Percentiles rank a stretch among this genome's conserved stretches.
phyloP scores from a whole-genome alignment of 164 flowering plant genomes.

The Berberis thunbergii region DNA sequence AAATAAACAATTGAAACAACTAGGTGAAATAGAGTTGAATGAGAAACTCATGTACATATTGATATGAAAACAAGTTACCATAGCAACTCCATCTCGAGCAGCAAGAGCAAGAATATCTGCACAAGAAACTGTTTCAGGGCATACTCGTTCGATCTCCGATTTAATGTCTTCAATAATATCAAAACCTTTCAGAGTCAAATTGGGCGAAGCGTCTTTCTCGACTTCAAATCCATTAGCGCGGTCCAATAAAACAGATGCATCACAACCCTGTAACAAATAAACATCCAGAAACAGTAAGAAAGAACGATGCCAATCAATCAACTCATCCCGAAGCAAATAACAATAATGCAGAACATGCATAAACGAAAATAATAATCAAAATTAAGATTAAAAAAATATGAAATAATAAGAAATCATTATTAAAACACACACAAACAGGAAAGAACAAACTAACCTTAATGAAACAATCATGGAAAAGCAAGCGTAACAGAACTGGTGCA shows the following conservation, averaged over 20 bases:
- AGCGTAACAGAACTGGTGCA: not conserved
- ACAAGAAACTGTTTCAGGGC: slow-evolving; percentile 6
- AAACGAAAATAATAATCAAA: too few relatives aligned
- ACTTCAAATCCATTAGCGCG: not conserved
- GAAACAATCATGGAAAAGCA: slow-evolving; percentile 1
- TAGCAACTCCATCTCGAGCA: slow-evolving; percentile 2
- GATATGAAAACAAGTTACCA: not conserved
- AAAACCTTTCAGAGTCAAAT: not conserved
- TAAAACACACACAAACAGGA: not conserved
- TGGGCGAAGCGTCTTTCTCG: not conserved
- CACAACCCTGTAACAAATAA: not conserved
- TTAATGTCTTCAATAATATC: not conserved
- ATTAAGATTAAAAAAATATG: too few relatives aligned
- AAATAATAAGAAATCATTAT: not conserved
- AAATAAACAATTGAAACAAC: slow-evolving; percentile 4
- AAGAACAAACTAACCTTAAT: not conserved
- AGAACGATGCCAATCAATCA: too few relatives aligned
- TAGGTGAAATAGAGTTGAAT: not conserved
- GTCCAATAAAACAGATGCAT: not conserved
- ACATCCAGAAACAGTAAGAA: too few relatives aligned
- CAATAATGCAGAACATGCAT: not conserved
- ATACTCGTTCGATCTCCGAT: not conserved
- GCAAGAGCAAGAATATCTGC: slow-evolving; percentile 8
- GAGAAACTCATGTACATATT: not conserved
- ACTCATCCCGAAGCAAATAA: too few relatives aligned